Base-by-base conservation (phyloP, 2,329 filamentous ascomycete genomes). In the Talaromyces islandicus region DNA sequence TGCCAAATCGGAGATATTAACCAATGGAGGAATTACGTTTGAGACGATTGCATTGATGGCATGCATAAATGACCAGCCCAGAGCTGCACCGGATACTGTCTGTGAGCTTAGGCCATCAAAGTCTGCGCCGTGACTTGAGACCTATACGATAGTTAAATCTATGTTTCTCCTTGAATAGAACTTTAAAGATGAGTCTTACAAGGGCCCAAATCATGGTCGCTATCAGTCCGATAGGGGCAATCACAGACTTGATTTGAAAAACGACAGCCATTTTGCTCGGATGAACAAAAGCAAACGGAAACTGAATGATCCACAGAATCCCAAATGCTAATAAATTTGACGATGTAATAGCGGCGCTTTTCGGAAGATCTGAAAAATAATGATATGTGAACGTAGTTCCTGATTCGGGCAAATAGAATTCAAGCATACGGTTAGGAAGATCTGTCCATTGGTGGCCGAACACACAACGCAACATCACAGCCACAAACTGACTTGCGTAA, bases 211-310 rank as follows among this genome's bases (percentile, higher is more conserved):
- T 59, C 58, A 59, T 56, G 5, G 54, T 60, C 1, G 32, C 54
- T 12, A 60, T 56, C 12, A 57, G 4, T 21, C 54, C 58, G 27
- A 60, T 60, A 11, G 58, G 58, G 4, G 54, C 54, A 4, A 57
- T 57, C 9, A 60, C 46, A 7, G 54, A 56, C 17, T 60, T 60
- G 24, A 60, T 54, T 11, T 56, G 30, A 27, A 60, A 60, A 10
- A 60, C 54, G 2, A 41, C 9, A 7, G 54, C 11, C 54, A 59
- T 59, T 32, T 59, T 59, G 58, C 53, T 59, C 17, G 58, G 58
- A 51, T 60, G 58, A 2, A 60, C 48, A 21, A 60, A 60, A 9
- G 58, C 59, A 30, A 60, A 60, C 6, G 59, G 59, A 29, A 60
- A 60, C 27, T 60, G 48, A 7, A 60, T 53, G 9, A 60, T 41